A percentile compares a stretch with the other conserved stretches of the same genome.
These are phyloP conservation scores for Brassica rapa DNA, from an alignment of 345 rosid species.

Conservation along the genomic window DNA sequence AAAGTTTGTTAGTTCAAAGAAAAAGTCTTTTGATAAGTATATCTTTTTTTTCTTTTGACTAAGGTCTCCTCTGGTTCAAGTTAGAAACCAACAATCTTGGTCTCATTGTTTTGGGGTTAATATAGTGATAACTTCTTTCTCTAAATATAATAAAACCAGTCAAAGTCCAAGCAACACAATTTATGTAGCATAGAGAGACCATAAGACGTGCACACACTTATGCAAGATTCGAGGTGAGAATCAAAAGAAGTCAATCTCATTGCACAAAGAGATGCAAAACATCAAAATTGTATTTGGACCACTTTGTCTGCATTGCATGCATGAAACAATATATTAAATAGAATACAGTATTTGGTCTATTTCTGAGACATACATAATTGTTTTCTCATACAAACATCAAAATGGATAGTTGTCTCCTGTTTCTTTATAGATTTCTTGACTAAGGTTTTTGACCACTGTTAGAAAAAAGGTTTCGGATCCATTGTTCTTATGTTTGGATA, in stretches of 20 bases:
- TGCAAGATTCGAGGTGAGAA: constrained; percentile 6
- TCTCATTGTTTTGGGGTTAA: background rate
- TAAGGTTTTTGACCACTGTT: constrained; percentile 23
- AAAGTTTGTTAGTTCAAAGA: too few relatives aligned
- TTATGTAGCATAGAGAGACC: constrained; percentile 9
- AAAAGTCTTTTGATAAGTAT: too few relatives aligned
- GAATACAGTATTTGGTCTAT: constrained; percentile 14
- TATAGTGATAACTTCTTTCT: background rate
- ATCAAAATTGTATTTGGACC: constrained; percentile 39
- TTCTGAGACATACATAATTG: constrained; percentile 15
- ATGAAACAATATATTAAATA: constrained; percentile 23
- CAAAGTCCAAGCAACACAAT: constrained; percentile 24
- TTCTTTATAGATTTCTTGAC: constrained; percentile 16
- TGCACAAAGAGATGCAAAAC: constrained; percentile 36
- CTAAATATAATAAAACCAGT: constrained; percentile 3
- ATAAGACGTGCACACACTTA: constrained; percentile 10
- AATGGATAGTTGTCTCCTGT: background rate
- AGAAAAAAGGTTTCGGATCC: background rate
- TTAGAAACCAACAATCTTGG: background rate
- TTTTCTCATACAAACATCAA: constrained; percentile 12
- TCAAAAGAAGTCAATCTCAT: constrained; percentile 27
- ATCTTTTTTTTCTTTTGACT: background rate
- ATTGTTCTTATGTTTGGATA: background rate
- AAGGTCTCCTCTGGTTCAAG: background rate
- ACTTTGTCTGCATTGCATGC: constrained; percentile 20